Percentiles rank a stretch among this genome's conserved stretches.
These are phyloP conservation scores for Pseudogymnoascus destructans DNA, from an alignment of 2,329 filamentous ascomycete species.

Conservation along the genomic window DNA sequence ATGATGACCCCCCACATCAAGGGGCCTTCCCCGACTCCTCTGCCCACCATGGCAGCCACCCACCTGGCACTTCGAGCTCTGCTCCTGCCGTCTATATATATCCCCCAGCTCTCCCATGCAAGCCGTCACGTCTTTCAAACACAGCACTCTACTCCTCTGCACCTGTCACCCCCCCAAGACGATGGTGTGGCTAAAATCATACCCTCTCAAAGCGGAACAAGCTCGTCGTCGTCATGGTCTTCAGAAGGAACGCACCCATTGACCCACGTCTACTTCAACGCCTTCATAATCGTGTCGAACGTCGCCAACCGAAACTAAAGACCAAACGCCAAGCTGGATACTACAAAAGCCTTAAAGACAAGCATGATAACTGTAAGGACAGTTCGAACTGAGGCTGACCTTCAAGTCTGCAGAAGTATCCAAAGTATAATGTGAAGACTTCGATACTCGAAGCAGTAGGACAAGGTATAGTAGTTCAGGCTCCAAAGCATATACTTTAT, in stretches of 20 bases:
- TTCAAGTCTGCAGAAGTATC: too few relatives aligned
- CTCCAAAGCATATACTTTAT: too few relatives aligned
- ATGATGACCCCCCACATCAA: too few relatives aligned
- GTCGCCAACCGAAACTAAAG: slow-evolving; percentile 12
- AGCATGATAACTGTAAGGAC: too few relatives aligned
- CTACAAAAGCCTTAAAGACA: too few relatives aligned
- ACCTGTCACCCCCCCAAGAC: not conserved
- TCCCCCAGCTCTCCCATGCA: too few relatives aligned
- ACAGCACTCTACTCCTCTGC: not conserved
- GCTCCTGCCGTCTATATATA: not conserved
- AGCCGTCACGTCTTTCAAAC: not conserved
- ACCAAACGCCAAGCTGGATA: too few relatives aligned
- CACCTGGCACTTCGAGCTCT: not conserved
- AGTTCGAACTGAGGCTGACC: too few relatives aligned
- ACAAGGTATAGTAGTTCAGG: too few relatives aligned
- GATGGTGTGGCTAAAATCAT: not conserved
- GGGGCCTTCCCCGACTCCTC: too few relatives aligned
- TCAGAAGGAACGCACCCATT: not conserved
- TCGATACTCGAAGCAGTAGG: too few relatives aligned
- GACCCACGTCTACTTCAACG: not conserved
- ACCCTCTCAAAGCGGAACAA: not conserved
- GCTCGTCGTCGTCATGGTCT: not conserved
- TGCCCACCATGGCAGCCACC: not conserved
- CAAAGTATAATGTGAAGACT: too few relatives aligned
- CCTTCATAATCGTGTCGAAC: slow-evolving; percentile 13